Evolutionary conservation across 176 grass and related monocot species (phyloP).

Genomic region (Coix lacrymajobi): DNA sequence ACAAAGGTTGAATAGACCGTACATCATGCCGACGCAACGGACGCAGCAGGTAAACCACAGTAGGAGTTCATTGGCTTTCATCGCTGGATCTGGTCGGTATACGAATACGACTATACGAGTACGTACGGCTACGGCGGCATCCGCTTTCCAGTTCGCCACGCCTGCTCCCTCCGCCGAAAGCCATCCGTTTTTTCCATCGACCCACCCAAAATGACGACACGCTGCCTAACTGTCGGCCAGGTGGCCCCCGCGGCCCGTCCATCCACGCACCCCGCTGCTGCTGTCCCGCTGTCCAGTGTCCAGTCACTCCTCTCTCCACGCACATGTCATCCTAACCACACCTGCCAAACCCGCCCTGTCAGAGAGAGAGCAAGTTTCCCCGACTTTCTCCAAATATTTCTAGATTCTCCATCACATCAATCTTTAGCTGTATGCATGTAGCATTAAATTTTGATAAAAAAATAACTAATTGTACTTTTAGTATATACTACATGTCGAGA

Average conservation of each 20-base stretch:
- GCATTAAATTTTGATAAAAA: too few relatives aligned
- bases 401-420: too few relatives aligned
- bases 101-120: neutral
- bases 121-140: neutral
- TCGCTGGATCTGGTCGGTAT: too few relatives aligned
- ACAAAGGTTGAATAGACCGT: neutral
- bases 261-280: neutral
- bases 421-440: too few relatives aligned
- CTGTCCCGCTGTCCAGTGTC: neutral
- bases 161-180: conserved; percentile 16
- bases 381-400: too few relatives aligned
- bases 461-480: too few relatives aligned
- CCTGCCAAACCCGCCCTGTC: neutral
- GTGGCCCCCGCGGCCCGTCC: conserved; percentile 1
- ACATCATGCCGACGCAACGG: neutral
- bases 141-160: neutral
- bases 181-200: neutral
- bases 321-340: conserved; percentile 19
- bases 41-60: neutral
- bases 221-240: conserved; percentile 39
- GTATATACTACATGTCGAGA: too few relatives aligned
- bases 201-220: conserved; percentile 26
- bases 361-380: neutral
- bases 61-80: too few relatives aligned
- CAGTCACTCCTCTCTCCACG: neutral